Evolutionary conservation across 495 filamentous ascomycete genomes (phyloP).

Genomic region (Neurospora sp.): DNA sequence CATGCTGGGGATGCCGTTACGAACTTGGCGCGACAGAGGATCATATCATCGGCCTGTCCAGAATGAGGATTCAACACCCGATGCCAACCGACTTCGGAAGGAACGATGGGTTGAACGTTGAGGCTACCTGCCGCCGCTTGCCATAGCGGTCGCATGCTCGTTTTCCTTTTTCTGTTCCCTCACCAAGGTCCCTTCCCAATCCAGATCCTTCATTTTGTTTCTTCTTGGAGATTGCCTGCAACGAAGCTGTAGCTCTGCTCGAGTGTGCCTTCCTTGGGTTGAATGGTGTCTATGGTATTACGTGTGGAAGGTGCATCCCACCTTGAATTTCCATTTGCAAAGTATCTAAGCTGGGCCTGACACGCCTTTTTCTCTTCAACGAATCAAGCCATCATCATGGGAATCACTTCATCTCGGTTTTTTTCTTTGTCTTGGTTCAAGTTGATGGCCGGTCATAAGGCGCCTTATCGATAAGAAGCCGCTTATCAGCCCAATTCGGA

Average conservation of each 20-base stretch:
- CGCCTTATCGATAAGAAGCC: neutral
- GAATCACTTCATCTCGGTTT: neutral
- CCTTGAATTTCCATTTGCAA: neutral
- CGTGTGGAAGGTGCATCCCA: neutral
- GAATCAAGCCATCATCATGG: too few relatives aligned
- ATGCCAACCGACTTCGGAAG: neutral
- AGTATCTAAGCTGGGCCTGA: neutral
- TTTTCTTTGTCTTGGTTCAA: neutral
- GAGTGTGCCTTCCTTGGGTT: neutral
- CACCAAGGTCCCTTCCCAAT: neutral
- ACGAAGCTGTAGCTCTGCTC: neutral
- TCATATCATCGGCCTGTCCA: neutral
- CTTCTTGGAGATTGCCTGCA: neutral
- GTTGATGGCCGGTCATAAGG: neutral
- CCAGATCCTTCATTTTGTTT: neutral
- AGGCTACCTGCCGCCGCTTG: neutral
- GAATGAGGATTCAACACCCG: neutral
- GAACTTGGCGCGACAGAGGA: neutral
- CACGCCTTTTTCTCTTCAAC: too few relatives aligned
- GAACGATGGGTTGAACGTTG: neutral
- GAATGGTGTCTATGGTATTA: neutral
- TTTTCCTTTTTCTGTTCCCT: neutral
- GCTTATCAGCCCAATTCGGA: neutral
- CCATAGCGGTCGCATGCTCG: neutral
- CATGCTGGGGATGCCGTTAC: too few relatives aligned